A percentile compares a stretch with the other conserved stretches of the same genome.
phyloP scores from a whole-genome alignment of 2,329 filamentous ascomycete species.

The Cytospora chrysosperma region DNA sequence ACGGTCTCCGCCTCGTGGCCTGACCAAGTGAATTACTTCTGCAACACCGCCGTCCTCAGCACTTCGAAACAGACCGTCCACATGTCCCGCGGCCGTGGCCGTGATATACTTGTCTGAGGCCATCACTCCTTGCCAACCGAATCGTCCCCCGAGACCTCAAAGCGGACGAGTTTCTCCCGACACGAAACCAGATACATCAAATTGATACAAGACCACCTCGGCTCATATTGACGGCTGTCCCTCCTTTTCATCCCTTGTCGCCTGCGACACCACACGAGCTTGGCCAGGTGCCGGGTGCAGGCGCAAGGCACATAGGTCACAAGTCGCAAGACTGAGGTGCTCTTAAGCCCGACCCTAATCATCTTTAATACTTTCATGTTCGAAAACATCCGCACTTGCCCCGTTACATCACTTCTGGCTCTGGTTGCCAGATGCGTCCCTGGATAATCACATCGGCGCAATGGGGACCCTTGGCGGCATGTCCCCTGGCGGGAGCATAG shows the following conservation, averaged over 20 bases:
- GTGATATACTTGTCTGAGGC: conserved; percentile 16
- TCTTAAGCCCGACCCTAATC: conserved; percentile 9
- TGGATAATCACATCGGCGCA: conserved; percentile 40
- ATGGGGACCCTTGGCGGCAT: conserved; percentile 75
- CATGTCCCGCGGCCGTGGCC: conserved; percentile 15
- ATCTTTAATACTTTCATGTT: conserved; percentile 1
- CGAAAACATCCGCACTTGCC: conserved; percentile 25
- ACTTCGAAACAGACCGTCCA: conserved; percentile 15
- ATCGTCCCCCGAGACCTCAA: conserved; percentile 2
- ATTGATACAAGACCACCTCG: neutral
- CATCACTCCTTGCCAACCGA: conserved; percentile 16
- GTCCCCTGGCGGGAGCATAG: conserved; percentile 75
- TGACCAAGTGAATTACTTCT: conserved; percentile 9
- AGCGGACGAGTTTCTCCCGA: conserved; percentile 1
- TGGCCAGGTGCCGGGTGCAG: conserved; percentile 21
- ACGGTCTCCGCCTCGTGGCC: conserved; percentile 12
- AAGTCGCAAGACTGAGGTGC: conserved; percentile 6
- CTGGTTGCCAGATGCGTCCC: conserved; percentile 48
- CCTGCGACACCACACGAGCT: conserved; percentile 8
- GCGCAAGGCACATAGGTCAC: conserved; percentile 15
- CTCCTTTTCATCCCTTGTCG: neutral
- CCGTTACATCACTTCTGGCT: conserved; percentile 24
- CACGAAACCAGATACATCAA: neutral
- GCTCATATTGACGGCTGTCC: neutral
- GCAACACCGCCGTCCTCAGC: conserved; percentile 11